Conservation (phyloP, 129 eudicot species). For the Cynara cardunculus region DNA sequence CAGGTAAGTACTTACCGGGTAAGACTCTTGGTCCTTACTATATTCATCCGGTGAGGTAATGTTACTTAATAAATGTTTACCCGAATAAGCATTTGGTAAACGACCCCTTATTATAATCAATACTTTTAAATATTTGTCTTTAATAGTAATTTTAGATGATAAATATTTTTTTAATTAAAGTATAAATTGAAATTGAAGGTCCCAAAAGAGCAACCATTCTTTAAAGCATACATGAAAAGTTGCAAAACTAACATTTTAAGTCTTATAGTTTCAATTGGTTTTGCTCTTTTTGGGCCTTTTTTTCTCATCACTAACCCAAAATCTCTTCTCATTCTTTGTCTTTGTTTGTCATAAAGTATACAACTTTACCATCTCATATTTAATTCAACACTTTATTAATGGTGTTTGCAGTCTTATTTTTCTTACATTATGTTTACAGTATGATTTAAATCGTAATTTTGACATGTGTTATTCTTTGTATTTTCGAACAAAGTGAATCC, state of each 20-base stretch:
- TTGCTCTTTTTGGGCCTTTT: neutral
- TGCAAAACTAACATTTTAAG: conserved; percentile 7
- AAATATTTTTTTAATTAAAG: too few relatives aligned
- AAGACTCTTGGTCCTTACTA: too few relatives aligned
- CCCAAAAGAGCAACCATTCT: conserved; percentile 8
- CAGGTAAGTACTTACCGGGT: too few relatives aligned
- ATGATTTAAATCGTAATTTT: too few relatives aligned
- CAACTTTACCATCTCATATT: neutral
- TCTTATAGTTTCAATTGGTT: neutral
- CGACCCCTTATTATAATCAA: too few relatives aligned
- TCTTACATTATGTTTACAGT: too few relatives aligned
- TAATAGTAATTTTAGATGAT: too few relatives aligned
- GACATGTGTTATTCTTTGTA: neutral
- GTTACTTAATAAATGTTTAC: too few relatives aligned
- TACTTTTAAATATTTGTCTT: too few relatives aligned
- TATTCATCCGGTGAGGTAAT: too few relatives aligned
- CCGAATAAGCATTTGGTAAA: too few relatives aligned
- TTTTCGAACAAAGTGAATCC: neutral
- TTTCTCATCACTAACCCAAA: too few relatives aligned
- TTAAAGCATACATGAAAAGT: conserved; percentile 10
- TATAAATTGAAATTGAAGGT: conserved; percentile 1
- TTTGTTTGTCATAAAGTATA: neutral
- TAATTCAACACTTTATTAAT: neutral
- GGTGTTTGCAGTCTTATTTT: neutral
- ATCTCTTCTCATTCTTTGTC: neutral